Conservation (phyloP, 306 rosid species). For the Malus domestica region ASM211411v1 NC_041792.1:31135407-31135906, state of each 20-base stretch:
- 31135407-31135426: slow-evolving; percentile 42
- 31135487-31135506: slow-evolving; percentile 94
- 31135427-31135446: slow-evolving; percentile 23
- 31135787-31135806: no score
- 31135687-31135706: not conserved
- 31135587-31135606: slow-evolving; percentile 5
- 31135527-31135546: slow-evolving; percentile 33
- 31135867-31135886: not conserved
- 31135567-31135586: not conserved
- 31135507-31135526: slow-evolving; percentile 83
- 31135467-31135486: slow-evolving; percentile 44
- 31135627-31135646: slow-evolving; percentile 7
- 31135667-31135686: not conserved
- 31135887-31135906: not conserved
- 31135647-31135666: slow-evolving; percentile 2
- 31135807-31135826: not conserved
- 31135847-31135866: not conserved
- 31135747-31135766: not conserved
- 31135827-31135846: not conserved
- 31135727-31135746: not conserved
- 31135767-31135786: not conserved
- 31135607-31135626: slow-evolving; percentile 10
- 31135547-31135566: slow-evolving; percentile 38
- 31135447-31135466: slow-evolving; percentile 38
- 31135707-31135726: not conserved